Evolutionary conservation across 768 basidiomycete genomes (phyloP), one percentile per base, ranked within the genome.

Genomic region (Coprinopsis sp.): DNA sequence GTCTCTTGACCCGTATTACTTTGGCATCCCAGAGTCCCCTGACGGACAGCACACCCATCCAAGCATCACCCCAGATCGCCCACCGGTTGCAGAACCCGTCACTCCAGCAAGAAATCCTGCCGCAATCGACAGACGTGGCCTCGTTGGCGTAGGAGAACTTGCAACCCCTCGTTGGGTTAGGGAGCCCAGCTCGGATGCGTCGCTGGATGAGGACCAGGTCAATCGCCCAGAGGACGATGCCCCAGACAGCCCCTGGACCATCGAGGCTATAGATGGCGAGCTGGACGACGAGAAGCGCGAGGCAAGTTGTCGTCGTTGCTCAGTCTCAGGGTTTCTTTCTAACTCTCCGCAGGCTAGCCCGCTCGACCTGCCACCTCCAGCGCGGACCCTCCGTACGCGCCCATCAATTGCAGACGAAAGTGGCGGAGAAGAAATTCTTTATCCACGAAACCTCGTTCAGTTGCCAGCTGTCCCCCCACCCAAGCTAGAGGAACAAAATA

Each of bases 121-220:
- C 18, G 63, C 70, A 54, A 91, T 92, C 51, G 93, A 98, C 69
- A 77, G 96, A 48, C 77, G 81, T 14, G 87, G 82, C 29, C 80
- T 98, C 31, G 81, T 98, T 44, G 96, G 96, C 21, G 88, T 98
- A 4, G 96, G 96, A 29, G 96, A 99, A 66, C 79, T 98, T 25
- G 73, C 92, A 16, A 99, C 96, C n/a, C 96, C 96, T 38, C 79
- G 93, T 51, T 99, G 93, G 94, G 77, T 77, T 50, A 78, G 78
- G 59, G 62, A 68, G 13, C 37, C 49, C 5, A 54, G 51, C 41
- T 41, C 28, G 22, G 46, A 36, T 30, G 50, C 52, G 37, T 49
- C 56, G 24, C 57, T 59, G 34, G 53, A 52, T n/a, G 62, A 67
- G 45, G 58, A 52, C 5, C 73, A 72, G 44, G 66, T 75, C 4